Conservation (phyloP, 495 filamentous ascomycete species). For the Penicillium herquei region DNA sequence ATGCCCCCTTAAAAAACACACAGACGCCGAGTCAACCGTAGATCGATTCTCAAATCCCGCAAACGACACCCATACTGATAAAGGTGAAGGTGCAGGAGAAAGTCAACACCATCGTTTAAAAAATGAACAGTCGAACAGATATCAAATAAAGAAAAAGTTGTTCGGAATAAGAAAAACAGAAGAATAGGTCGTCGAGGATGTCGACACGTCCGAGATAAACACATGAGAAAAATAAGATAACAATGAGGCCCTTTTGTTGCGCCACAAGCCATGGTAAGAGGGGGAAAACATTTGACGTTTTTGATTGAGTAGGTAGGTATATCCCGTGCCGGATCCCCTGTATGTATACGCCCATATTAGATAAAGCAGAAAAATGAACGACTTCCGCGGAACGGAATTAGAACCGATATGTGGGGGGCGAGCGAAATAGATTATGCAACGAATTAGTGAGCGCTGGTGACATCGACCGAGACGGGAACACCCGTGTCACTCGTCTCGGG, state of each 20-base stretch:
- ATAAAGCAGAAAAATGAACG: conserved; percentile 26
- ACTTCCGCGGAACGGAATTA: conserved; percentile 28
- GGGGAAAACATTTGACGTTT: conserved; percentile 20
- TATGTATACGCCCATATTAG: conserved; percentile 49
- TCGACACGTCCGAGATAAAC: conserved; percentile 18
- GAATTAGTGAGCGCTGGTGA: conserved; percentile 30
- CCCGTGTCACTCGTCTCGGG: conserved; percentile 33
- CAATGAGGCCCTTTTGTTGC: conserved; percentile 33
- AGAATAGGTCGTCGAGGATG: conserved; percentile 9
- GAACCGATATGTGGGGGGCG: conserved; percentile 34
- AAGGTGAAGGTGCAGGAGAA: conserved; percentile 10
- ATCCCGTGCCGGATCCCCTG: conserved; percentile 32
- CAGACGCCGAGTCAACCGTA: conserved; percentile 19
- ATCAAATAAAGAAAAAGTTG: conserved; percentile 23
- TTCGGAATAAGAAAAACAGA: conserved; percentile 17
- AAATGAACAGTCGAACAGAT: background rate
- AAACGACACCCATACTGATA: conserved; percentile 16
- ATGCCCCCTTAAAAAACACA: conserved; percentile 17
- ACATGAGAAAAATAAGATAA: conserved; percentile 20
- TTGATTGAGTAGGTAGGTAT: conserved; percentile 25
- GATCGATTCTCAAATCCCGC: conserved; percentile 11
- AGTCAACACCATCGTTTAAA: conserved; percentile 16
- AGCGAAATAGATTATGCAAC: conserved; percentile 30
- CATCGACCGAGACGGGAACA: conserved; percentile 31
- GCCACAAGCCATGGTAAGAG: conserved; percentile 39